phyloP scores from a whole-genome alignment of 352 stramenopile genomes.

The Phytophthora melonis region DNA sequence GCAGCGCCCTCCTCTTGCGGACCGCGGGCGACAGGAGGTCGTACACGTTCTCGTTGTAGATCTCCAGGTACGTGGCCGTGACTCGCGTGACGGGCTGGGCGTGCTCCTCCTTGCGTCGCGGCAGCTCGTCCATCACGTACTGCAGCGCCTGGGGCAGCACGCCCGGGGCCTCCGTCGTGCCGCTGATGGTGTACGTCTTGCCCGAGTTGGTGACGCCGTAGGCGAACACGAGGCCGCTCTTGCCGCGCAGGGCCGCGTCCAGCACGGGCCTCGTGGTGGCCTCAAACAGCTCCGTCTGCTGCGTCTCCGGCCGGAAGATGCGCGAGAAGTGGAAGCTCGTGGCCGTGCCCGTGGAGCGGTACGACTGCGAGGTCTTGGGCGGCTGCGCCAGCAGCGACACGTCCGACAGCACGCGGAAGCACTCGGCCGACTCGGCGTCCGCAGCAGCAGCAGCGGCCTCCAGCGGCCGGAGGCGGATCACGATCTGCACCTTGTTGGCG shows the following conservation, averaged over 20 bases:
- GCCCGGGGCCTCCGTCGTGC: constrained; percentile 77
- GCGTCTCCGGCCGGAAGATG: constrained; percentile 83
- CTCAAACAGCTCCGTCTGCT: constrained; percentile 94
- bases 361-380: constrained; percentile 79
- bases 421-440: constrained; percentile 37
- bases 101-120: constrained; percentile 54
- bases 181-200: constrained; percentile 99
- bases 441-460: constrained; percentile 16
- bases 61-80: constrained; percentile 96
- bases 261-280: constrained; percentile 92
- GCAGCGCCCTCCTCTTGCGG: constrained; percentile 67
- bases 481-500: constrained; percentile 56
- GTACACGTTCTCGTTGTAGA: constrained; percentile 99
- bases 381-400: constrained; percentile 69
- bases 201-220: constrained; percentile 99
- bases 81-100: constrained; percentile 53
- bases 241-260: constrained; percentile 85
- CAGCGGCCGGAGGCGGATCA: constrained; percentile 75
- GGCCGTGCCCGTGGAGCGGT: constrained; percentile 77
- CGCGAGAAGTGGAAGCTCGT: constrained; percentile 85
- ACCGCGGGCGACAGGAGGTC: constrained; percentile 90
- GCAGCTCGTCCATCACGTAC: constrained; percentile 75
- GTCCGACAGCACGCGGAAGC: constrained; percentile 77
- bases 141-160: constrained; percentile 86
- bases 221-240: constrained; percentile 95